These are phyloP conservation scores for Juglanconis juglandina DNA, from an alignment of 2,329 filamentous ascomycete genomes.

Conservation along the genomic window DNA sequence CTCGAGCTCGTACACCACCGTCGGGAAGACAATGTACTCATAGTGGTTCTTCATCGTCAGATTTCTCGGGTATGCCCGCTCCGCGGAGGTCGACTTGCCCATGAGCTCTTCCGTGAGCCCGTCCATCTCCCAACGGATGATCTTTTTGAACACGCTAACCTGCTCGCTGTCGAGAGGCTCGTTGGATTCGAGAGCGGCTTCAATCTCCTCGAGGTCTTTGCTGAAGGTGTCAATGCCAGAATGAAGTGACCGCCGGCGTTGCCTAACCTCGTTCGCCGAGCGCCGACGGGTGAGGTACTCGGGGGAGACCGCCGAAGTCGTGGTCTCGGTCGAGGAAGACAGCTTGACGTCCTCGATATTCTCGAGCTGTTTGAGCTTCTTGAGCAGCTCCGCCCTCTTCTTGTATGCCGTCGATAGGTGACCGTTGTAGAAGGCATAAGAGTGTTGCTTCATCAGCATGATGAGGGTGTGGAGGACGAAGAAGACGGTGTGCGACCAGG, in stretches of 20 bases:
- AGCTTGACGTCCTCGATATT: conserved; percentile 43
- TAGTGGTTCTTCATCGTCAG: conserved; percentile 62
- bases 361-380: conserved; percentile 56
- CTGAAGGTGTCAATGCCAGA: conserved; percentile 25
- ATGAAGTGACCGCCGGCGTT: conserved; percentile 40
- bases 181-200: conserved; percentile 58
- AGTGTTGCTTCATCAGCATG: conserved; percentile 82
- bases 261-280: conserved; percentile 37
- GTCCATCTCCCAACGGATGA: conserved; percentile 66
- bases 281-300: conserved; percentile 41
- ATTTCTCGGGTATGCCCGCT: conserved; percentile 64
- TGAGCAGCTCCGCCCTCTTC: conserved; percentile 40
- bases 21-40: conserved; percentile 72
- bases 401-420: conserved; percentile 62
- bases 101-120: conserved; percentile 61
- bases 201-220: conserved; percentile 57
- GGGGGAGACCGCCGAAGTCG: conserved; percentile 40
- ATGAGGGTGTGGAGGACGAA: conserved; percentile 68
- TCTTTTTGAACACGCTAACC: conserved; percentile 58
- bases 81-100: conserved; percentile 53
- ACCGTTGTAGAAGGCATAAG: conserved; percentile 76
- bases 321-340: conserved; percentile 38
- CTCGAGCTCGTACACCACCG: conserved; percentile 74
- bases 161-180: conserved; percentile 60
- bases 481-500: conserved; percentile 79